These are phyloP conservation scores for Ceratobasidium sp. DNA, from an alignment of 1,284 basidiomycete genomes.

Conservation along the genomic window DNA sequence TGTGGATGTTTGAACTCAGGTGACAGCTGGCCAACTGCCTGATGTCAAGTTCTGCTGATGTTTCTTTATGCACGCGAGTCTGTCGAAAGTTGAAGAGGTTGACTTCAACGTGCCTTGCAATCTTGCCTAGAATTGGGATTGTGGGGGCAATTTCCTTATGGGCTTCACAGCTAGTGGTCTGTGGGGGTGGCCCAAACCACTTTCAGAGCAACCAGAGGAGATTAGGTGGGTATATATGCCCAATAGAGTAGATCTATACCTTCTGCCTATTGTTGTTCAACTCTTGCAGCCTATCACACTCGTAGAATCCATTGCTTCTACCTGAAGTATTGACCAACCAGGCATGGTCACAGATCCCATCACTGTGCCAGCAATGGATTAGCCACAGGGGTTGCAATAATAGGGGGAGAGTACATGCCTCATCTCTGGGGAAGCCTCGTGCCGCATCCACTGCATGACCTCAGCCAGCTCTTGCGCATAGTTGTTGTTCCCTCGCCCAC, in stretches of 20 bases:
- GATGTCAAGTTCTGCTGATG: background rate
- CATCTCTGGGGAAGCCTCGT: background rate
- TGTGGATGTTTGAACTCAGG: background rate
- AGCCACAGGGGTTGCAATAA: background rate
- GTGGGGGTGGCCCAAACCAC: background rate
- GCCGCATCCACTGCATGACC: background rate
- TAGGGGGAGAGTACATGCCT: background rate
- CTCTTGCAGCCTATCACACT: too few species aligned
- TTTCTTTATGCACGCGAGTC: background rate
- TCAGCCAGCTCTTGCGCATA: slow-evolving; percentile 2
- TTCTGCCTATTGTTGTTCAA: background rate
- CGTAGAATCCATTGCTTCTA: too few species aligned
- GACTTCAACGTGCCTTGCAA: background rate
- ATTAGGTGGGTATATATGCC: background rate
- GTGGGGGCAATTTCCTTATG: background rate
- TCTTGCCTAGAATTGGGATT: background rate
- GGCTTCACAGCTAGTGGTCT: background rate
- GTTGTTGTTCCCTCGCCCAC: background rate
- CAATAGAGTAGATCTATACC: background rate
- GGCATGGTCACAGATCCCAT: too few species aligned
- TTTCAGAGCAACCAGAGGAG: background rate
- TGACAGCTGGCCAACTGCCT: background rate
- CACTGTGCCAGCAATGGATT: background rate
- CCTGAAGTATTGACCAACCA: too few species aligned
- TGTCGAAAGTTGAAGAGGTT: background rate